Conservation (phyloP, 768 basidiomycete genomes). For the Termitomyces sp. region DNA sequence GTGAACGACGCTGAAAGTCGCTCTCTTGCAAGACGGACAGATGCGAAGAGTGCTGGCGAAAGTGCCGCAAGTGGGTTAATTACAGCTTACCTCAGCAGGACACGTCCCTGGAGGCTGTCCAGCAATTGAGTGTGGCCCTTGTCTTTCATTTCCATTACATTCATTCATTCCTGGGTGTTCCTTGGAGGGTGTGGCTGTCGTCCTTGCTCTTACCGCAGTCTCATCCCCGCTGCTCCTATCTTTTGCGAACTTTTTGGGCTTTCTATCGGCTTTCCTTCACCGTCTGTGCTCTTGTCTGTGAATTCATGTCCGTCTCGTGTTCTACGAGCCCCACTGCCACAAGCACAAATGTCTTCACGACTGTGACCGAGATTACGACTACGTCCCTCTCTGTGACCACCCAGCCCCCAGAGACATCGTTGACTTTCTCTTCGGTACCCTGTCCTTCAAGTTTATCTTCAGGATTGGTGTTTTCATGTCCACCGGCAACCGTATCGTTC, state of each 20-base stretch:
- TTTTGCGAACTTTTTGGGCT: background rate
- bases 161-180: constrained; percentile 3
- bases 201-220: constrained; percentile 5
- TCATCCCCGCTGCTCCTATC: constrained; percentile 3
- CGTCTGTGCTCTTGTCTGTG: constrained; percentile 10
- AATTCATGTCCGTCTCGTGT: constrained; percentile 32
- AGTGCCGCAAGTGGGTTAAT: background rate
- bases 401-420: constrained; percentile 17
- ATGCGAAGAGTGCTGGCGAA: background rate
- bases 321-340: constrained; percentile 37
- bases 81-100: constrained; percentile 11
- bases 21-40: background rate
- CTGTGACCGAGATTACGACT: constrained; percentile 28
- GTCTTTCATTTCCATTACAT: constrained; percentile 8
- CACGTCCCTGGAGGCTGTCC: constrained; percentile 15
- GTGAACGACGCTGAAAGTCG: background rate
- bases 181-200: constrained; percentile 9
- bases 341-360: constrained; percentile 29
- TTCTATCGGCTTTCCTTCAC: background rate
- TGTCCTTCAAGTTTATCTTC: constrained; percentile 18
- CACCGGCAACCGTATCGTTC: constrained; percentile 8
- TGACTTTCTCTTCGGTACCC: constrained; percentile 25
- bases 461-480: constrained; percentile 5
- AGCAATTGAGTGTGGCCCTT: background rate
- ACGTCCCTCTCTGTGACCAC: constrained; percentile 28